Percentiles rank a stretch among this genome's conserved stretches.
These are phyloP conservation scores for Talaromyces adpressus DNA, from an alignment of 495 filamentous ascomycete genomes.

Conservation along the genomic window DNA sequence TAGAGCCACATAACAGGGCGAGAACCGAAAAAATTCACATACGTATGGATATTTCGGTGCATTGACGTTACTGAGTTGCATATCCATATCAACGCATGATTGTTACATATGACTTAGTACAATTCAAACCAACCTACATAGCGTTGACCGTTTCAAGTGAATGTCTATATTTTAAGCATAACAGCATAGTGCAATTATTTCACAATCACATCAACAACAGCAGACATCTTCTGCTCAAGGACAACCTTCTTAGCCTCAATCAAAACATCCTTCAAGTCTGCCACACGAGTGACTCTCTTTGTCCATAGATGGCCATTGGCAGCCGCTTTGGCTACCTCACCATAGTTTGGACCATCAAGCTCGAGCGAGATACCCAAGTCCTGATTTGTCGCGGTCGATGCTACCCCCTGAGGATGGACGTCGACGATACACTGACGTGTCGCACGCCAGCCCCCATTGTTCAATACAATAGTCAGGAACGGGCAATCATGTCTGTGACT, in stretches of 20 bases:
- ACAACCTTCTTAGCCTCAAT: slow-evolving; percentile 3
- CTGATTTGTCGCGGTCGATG: slow-evolving; percentile 8
- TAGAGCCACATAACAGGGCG: no score
- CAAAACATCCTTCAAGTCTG: slow-evolving; percentile 2
- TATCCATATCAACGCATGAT: neutral
- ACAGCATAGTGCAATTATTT: neutral
- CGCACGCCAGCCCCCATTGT: slow-evolving; percentile 21
- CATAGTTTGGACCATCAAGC: slow-evolving; percentile 16
- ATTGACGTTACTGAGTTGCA: neutral
- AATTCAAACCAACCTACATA: neutral
- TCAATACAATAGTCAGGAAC: slow-evolving; percentile 23
- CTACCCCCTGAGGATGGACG: slow-evolving; percentile 16
- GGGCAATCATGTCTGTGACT: slow-evolving; percentile 18
- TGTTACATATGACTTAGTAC: neutral
- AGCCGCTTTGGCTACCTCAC: slow-evolving; percentile 15
- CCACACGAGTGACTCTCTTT: slow-evolving; percentile 7
- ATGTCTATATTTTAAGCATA: neutral
- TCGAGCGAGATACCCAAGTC: slow-evolving; percentile 17
- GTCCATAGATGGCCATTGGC: slow-evolving; percentile 18
- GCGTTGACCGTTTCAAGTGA: neutral
- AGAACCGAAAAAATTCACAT: no score
- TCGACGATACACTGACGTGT: slow-evolving; percentile 13
- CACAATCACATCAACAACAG: slow-evolving; percentile 8
- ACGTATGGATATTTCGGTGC: neutral
- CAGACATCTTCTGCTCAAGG: slow-evolving; percentile 5